Evolutionary conservation across 139 green algal genomes (phyloP), one percentile per base, ranked within the genome.

Genomic region (Parachlorella kessleri): DNA sequence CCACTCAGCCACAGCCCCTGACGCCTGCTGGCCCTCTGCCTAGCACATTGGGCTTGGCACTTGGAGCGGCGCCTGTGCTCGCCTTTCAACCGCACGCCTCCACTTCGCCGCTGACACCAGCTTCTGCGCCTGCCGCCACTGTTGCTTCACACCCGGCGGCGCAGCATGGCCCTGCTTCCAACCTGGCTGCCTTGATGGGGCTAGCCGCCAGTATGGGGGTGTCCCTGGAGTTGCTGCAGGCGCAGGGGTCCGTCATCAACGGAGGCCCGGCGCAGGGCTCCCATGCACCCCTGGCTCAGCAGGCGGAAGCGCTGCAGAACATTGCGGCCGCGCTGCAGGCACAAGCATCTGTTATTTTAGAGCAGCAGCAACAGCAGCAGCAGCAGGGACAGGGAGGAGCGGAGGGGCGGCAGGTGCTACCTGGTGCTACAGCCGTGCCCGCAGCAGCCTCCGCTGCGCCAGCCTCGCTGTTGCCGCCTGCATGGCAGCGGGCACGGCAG

Each of bases 121-220:
- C 48, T 14, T 18, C 48, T 59, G 48, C 48, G 48, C 14, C 48
- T 28, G 48, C 14, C 14, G 14, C 48, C 48, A 28, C 48, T 59
- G 48, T 18, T 18, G 48, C 48, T 18, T 28, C 21, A 18, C 48
- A 14, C 48, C 14, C 21, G 48, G 14, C 48, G 48, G 21, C 48
- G 48, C 48, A 59, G 48, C 48, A 14, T 18, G 14, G 21, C 14
- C 48, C 48, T 59, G 48, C n/a, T n/a, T n/a, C 75, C 3, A 41
- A 38, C 64, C 38, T 73, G 65, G 75, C 75, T 1, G 42, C 59
- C 36, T 66, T 72, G 65, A 33, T 80, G 32, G 55, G 55, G 36
- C 63, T 72, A 28, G 73, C 73, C 6, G 73, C 73, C 3, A 72
- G 73, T 55, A 72, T 79, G 59, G 73, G 75, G 1, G 38, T 80